Percentiles rank a stretch among this genome's conserved stretches.
Evolutionary conservation across 257 asterid genomes (phyloP).

Genomic region (Nicotiana attenuata): DNA sequence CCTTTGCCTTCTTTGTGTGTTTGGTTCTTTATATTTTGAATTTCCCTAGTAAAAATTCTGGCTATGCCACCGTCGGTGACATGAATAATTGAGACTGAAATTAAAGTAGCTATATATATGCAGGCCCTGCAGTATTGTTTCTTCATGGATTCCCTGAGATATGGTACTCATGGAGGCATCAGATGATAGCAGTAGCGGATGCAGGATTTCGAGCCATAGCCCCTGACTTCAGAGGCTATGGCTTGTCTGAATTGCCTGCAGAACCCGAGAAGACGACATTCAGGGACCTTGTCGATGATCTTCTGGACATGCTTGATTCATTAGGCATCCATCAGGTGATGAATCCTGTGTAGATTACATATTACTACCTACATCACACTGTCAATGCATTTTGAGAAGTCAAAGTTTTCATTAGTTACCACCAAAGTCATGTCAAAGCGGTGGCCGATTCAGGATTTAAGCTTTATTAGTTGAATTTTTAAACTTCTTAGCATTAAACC

Average conservation of each 20-base stretch:
- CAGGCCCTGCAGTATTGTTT: conserved; percentile 29
- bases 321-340: conserved; percentile 17
- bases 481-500: too few species aligned
- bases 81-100: neutral
- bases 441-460: too few species aligned
- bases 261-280: conserved; percentile 36
- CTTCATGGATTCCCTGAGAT: conserved; percentile 50
- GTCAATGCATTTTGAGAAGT: too few species aligned
- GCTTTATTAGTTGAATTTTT: too few species aligned
- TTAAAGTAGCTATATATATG: neutral
- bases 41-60: too few species aligned
- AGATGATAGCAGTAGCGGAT: conserved; percentile 31
- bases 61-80: too few species aligned
- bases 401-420: neutral
- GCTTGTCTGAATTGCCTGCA: conserved; percentile 37
- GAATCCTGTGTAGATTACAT: neutral
- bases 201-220: conserved; percentile 51
- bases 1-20: too few species aligned
- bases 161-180: conserved; percentile 56
- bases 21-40: too few species aligned
- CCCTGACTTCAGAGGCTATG: conserved; percentile 56
- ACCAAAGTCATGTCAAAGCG: neutral
- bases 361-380: neutral
- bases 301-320: conserved; percentile 43
- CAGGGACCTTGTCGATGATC: conserved; percentile 35